Conservation (phyloP, 345 rosid species). For the Ricinus communis region DNA sequence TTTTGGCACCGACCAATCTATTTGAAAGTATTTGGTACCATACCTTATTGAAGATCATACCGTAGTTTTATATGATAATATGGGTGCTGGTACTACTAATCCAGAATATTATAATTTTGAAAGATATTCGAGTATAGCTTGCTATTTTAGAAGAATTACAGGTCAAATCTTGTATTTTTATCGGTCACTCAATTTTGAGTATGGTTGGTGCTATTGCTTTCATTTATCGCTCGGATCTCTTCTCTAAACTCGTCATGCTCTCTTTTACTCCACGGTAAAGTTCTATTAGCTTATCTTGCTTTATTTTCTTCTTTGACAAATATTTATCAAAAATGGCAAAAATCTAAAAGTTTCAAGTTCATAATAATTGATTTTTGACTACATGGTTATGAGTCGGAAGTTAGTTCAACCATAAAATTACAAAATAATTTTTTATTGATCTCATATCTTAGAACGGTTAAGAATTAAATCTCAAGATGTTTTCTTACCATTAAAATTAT, state of each 20-base stretch:
- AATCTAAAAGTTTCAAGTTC: too few species aligned
- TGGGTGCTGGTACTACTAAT: constrained; percentile 14
- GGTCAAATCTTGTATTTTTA: constrained; percentile 10
- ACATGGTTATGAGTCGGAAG: too few species aligned
- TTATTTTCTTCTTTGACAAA: not conserved
- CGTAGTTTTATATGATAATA: constrained; percentile 10
- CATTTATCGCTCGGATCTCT: constrained; percentile 9
- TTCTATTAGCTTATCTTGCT: too few species aligned
- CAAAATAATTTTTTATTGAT: too few species aligned
- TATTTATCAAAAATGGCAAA: too few species aligned
- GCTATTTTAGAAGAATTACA: constrained; percentile 9
- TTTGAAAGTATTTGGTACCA: not conserved
- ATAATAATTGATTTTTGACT: too few species aligned
- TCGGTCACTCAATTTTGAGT: constrained; percentile 1
- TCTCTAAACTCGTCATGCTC: constrained; percentile 15
- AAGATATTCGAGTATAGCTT: constrained; percentile 7
- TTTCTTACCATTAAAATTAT: too few species aligned
- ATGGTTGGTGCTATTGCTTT: constrained; percentile 21
- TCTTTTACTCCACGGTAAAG: constrained; percentile 16
- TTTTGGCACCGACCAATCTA: constrained; percentile 9
- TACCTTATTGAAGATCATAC: not conserved
- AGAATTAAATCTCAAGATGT: too few species aligned
- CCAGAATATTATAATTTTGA: constrained; percentile 6
- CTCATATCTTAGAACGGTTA: too few species aligned
- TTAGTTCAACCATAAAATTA: too few species aligned